Conservation (phyloP, 345 rosid species). For the Populus deltoides region DNA sequence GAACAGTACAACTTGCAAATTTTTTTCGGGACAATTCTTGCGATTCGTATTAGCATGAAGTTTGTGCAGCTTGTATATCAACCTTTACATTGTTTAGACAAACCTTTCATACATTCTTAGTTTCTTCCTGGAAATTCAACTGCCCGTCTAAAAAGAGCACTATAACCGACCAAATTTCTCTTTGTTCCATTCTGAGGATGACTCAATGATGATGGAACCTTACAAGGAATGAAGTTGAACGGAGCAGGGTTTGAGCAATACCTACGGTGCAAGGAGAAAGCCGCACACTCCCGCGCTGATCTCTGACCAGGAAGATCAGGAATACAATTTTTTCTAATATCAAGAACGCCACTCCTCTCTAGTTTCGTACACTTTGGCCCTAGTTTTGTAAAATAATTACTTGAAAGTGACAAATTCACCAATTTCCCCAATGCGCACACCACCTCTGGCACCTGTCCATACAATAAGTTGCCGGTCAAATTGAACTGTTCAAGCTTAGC, state of each 20-base stretch:
- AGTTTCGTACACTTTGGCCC: slow-evolving; percentile 40
- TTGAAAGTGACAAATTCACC: slow-evolving; percentile 32
- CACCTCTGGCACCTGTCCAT: slow-evolving; percentile 41
- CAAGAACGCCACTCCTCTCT: slow-evolving; percentile 26
- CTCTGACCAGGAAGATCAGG: slow-evolving; percentile 38
- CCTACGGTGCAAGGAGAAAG: slow-evolving; percentile 22
- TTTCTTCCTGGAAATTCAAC: background rate
- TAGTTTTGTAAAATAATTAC: slow-evolving; percentile 35
- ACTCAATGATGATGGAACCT: background rate
- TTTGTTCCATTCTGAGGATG: background rate
- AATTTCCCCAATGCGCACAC: slow-evolving; percentile 29
- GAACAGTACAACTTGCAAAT: background rate
- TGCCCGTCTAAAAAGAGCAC: slow-evolving; percentile 20
- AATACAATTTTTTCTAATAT: slow-evolving; percentile 41
- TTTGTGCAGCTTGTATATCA: background rate
- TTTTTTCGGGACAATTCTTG: background rate
- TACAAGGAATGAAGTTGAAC: slow-evolving; percentile 32
- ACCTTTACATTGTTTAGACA: background rate
- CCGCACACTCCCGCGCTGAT: slow-evolving; percentile 27
- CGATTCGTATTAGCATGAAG: background rate
- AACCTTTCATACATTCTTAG: background rate
- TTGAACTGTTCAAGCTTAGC: slow-evolving; percentile 35
- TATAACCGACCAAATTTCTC: slow-evolving; percentile 23
- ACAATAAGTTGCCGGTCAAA: slow-evolving; percentile 38
- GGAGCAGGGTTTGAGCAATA: slow-evolving; percentile 18